Evolutionary conservation across 2,329 filamentous ascomycete genomes (phyloP), one percentile per base, ranked within the genome.

Genomic region (Alternaria alternata): DNA sequence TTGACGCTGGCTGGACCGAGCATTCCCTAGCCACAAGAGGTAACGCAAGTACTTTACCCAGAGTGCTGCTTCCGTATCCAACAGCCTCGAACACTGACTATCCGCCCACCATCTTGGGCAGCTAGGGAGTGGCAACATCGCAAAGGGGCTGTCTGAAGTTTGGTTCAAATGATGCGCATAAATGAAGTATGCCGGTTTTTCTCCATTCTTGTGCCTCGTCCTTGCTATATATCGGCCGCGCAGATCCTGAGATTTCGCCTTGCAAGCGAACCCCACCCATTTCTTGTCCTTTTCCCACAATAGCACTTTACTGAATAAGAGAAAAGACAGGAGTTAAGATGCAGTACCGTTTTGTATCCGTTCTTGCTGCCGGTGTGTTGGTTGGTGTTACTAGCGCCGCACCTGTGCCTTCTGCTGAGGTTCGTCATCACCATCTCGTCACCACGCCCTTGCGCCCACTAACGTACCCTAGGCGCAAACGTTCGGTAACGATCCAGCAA

Each of bases 281-380:
- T 56, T 52, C 20, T 26, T n/a, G 1, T 7, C 8, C 9, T 43
- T 48, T 18, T 12, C 30, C 32, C 38, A 49, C 46, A 49, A 18
- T 38, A 36, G 24, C 44, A 48, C 4, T 30, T 11, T 7, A 22
- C 28, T 20, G 11, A 36, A 9, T 8, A 43, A 5, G 6, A 2
- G 16, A 3, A 3, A 1, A 34, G 8, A 34, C 4, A 24, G 6
- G 12, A 18, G 1, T 9, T 18, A 59, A 34, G 30, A 75, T 76
- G 73, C 72, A 73, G 47, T 71, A 73, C 64, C 68, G 65, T 54
- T 54, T 73, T 11, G 65, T 72, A 5, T 72, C 72, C 36, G 63
- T 68, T 20, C 61, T 75, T 30, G 70, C 70, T 55, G 65, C 63
- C 39, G 64, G 72, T 53, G 61, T 65, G 32, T 26, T 76, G 34